Evolutionary conservation across 2,329 filamentous ascomycete genomes (phyloP), one percentile per base, ranked within the genome.

Genomic region (Paecilomyces variotii): DNA sequence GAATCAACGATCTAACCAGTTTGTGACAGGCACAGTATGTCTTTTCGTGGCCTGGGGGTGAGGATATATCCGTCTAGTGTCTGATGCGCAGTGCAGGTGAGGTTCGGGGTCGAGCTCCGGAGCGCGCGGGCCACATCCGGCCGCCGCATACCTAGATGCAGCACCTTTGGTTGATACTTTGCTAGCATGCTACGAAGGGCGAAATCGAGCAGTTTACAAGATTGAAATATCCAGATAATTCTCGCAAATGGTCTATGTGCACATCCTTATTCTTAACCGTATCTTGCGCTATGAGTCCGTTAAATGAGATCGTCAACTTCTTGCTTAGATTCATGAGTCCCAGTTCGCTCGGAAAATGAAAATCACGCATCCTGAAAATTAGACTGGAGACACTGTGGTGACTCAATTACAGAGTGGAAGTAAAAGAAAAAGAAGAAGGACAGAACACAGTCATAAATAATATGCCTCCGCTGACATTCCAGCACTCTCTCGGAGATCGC

Each of bases 391-490:
- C 35, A 45, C 39, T 45, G 39, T 45, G 14, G 14, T 45, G 39
- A 45, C 19, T 45, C 39, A 45, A 45, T 19, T 45, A 45, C 39
- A 45, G 60, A 55, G 56, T 28, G 53, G 54, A 54, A 58, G 35
- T 19, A 50, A 54, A 49, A 57, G 54, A 28, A 52, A 50, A 54
- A 55, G 54, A 49, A 54, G 35, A 30, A 62, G 49, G 50, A 56
- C 54, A 57, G 58, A 59, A 60, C 54, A 60, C 55, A 51, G 53
- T 55, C 51, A 62, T 58, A 61, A 61, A 55, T 9, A 14, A 45
- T 14, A 45, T 45, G 39, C 39, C n/a, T 45, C 32, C 39, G 14
- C n/a, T 45, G 39, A 45, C 39, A 39, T n/a, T 39, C 14, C 10
- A 24, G 24, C 50, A 52, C 12, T 52, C 50, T 52, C 50, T 26